phyloP scores from a whole-genome alignment of 805 yeast genomes.

The Wickerhamiella lipophila region DNA sequence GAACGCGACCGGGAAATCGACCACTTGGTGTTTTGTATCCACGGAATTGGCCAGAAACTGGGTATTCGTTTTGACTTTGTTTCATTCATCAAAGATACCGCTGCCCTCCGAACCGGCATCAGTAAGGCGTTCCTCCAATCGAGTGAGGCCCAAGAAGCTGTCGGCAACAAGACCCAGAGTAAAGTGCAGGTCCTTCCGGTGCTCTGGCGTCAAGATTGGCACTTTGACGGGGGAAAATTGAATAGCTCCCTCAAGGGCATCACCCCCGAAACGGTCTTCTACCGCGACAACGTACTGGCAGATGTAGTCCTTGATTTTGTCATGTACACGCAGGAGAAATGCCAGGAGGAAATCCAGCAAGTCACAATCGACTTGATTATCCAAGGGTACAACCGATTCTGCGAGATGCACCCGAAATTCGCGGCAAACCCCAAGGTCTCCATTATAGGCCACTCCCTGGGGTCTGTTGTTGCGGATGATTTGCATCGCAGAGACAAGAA shows the following conservation, averaged over 20 bases:
- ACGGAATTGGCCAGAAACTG: slow-evolving; percentile 87
- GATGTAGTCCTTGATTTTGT: slow-evolving; percentile 79
- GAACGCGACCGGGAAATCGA: slow-evolving; percentile 20
- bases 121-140: slow-evolving; percentile 12
- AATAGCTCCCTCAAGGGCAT: slow-evolving; percentile 14
- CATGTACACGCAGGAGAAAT: slow-evolving; percentile 56
- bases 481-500: slow-evolving; percentile 35
- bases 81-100: slow-evolving; percentile 76
- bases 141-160: slow-evolving; percentile 1
- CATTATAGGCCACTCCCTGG: slow-evolving; percentile 81
- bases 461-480: slow-evolving; percentile 75
- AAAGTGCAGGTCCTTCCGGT: slow-evolving; percentile 78
- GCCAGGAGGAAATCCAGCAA: slow-evolving; percentile 46
- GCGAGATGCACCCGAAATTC: slow-evolving; percentile 53
- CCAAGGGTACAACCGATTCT: slow-evolving; percentile 43
- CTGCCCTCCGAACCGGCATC: slow-evolving; percentile 34
- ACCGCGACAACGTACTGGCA: slow-evolving; percentile 46
- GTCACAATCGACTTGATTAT: slow-evolving; percentile 57
- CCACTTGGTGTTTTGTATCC: slow-evolving; percentile 73
- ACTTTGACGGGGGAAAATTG: slow-evolving; percentile 20
- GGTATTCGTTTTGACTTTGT: slow-evolving; percentile 69
- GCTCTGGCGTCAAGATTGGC: slow-evolving; percentile 66
- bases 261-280: slow-evolving; percentile 18
- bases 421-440: slow-evolving; percentile 57
- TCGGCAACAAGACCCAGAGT: slow-evolving; percentile 23